Percentiles rank a stretch among this genome's conserved stretches.
Evolutionary conservation across 345 rosid species (phyloP).

Genomic region (Aquilaria yunnanensis): DNA sequence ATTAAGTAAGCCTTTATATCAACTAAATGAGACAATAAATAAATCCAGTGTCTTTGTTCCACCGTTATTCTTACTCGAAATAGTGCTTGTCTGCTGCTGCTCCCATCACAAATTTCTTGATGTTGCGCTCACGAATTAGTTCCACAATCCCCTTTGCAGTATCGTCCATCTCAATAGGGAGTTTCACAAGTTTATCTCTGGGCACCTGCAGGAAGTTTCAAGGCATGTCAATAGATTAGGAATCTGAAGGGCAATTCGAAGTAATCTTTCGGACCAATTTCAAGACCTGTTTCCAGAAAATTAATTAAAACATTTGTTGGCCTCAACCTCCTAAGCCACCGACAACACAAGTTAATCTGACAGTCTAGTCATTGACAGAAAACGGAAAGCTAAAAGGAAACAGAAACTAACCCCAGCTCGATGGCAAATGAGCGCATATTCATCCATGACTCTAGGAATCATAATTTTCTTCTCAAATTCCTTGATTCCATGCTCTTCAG

Average conservation of each 20-base stretch:
- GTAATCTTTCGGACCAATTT: too few species aligned
- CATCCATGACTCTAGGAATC: constrained; percentile 20
- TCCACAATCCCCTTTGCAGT: constrained; percentile 40
- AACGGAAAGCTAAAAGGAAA: neutral
- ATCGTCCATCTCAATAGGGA: constrained; percentile 24
- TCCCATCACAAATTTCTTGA: constrained; percentile 39
- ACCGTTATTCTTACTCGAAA: constrained; percentile 29
- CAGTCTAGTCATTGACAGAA: too few species aligned
- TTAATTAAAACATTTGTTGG: too few species aligned
- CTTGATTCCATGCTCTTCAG: constrained; percentile 6
- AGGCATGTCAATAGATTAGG: neutral
- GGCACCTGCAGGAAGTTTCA: constrained; percentile 34
- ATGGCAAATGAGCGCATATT: constrained; percentile 23
- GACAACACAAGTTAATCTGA: too few species aligned
- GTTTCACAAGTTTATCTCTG: constrained; percentile 22
- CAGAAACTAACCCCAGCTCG: constrained; percentile 17
- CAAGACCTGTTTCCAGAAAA: too few species aligned
- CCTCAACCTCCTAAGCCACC: too few species aligned
- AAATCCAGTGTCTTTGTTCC: too few species aligned
- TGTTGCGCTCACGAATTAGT: constrained; percentile 22
- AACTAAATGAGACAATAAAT: too few species aligned
- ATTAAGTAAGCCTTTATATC: too few species aligned
- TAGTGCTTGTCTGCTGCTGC: constrained; percentile 61
- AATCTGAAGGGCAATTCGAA: neutral
- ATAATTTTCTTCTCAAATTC: constrained; percentile 18